Evolutionary conservation across 441 rosid species (phyloP), one percentile per base, ranked within the genome.

Genomic region (Populus hybrid): DNA sequence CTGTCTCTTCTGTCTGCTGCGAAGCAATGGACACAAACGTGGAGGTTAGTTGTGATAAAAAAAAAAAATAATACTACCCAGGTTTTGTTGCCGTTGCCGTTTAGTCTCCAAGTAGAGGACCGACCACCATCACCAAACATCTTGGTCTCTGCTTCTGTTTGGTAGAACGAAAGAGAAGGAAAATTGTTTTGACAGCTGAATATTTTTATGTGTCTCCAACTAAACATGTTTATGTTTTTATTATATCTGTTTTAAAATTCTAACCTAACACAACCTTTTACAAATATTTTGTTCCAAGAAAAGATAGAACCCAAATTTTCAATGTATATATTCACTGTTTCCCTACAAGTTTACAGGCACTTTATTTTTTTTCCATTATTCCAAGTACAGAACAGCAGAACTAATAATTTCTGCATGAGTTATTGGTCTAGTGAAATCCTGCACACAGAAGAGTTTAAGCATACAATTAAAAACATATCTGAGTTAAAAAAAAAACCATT

Each of bases 141-240:
- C 16, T 56, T 64, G 68, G 53, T 6, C 64, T 53, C 36, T 53
- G 24, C 35, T 9, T 40, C 21, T 45, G 73, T 73, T 68, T 68
- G 70, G 72, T 50, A 20, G 65, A 23, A 14, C 7, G 38, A 11
- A 64, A 50, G 56, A 24, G 24, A 68, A 24, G 29, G 8, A 28
- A 7, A 14, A 1, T 12, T 77, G 24, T 53, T 11, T 69, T 65
- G 74, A 78, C 78, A 78, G 68, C 76, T 66, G 56, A 45, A 45
- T 45, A 45, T 45, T 45, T 4, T 4, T 14, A 0, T 45, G 56
- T 45, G 7, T 45, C 1, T 14, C 1, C 80, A 78, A 74, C 80
- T 66, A 65, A 69, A 77, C 80, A 1, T 68, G 56, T 45, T 63
- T 24, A 24, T 64, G 64, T 56, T 35, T 9, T 2, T 68, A 11